phyloP scores from a whole-genome alignment of 1,139 yeast species.

The Fermentozyma sake region DNA sequence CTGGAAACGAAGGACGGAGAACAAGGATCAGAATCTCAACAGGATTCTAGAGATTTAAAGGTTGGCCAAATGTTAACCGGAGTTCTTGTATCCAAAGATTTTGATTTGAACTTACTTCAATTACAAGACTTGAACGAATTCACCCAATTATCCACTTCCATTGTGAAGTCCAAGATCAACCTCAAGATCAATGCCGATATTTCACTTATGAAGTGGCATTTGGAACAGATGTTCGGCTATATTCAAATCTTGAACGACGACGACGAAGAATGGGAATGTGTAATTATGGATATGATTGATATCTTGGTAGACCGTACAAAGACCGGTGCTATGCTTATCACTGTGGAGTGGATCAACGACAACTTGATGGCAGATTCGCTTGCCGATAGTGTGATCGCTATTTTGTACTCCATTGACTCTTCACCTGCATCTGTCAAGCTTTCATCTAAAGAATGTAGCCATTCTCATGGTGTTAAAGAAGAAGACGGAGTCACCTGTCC shows the following conservation, averaged over 20 bases:
- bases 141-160: slow-evolving; percentile 81
- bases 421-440: slow-evolving; percentile 92
- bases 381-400: slow-evolving; percentile 92
- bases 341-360: slow-evolving; percentile 90
- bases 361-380: slow-evolving; percentile 79
- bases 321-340: slow-evolving; percentile 38
- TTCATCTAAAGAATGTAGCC: slow-evolving; percentile 58
- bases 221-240: slow-evolving; percentile 93
- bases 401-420: slow-evolving; percentile 84
- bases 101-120: slow-evolving; percentile 77
- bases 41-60: no score
- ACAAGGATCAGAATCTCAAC: slow-evolving; percentile 5
- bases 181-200: slow-evolving; percentile 77
- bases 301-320: slow-evolving; percentile 41
- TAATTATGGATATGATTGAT: slow-evolving; percentile 44
- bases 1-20: slow-evolving; percentile 5
- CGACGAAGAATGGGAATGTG: slow-evolving; percentile 50
- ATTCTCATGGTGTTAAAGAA: slow-evolving; percentile 25
- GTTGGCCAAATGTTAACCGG: slow-evolving; percentile 64
- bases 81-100: slow-evolving; percentile 85
- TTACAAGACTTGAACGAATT: slow-evolving; percentile 86
- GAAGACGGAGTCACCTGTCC: slow-evolving; percentile 11
- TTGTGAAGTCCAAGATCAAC: slow-evolving; percentile 76
- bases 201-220: slow-evolving; percentile 80
- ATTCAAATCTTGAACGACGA: slow-evolving; percentile 64